Evolutionary conservation across 208 protist genomes (phyloP), one percentile per base, ranked within the genome.

Genomic region (Acanthamoeba rhysodes): DNA sequence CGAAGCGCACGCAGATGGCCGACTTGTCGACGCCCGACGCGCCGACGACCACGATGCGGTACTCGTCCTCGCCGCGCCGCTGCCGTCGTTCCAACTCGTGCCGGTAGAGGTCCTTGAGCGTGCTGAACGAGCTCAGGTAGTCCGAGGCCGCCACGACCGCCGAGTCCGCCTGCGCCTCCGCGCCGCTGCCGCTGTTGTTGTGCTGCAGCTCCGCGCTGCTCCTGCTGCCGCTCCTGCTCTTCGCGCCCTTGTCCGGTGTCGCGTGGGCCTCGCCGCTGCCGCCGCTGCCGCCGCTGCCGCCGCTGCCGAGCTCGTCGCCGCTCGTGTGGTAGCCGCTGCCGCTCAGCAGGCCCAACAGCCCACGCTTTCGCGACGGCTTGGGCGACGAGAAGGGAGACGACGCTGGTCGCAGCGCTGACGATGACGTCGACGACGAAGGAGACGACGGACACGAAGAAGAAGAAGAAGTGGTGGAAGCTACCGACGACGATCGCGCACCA

Each of bases 1-100:
- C 55, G 82, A 90, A 90, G 53, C 82, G 82, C 50, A 90, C 82
- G 50, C 50, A 68, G 50, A 90, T 90, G 82, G 82, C 82, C n/a
- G 82, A 90, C 55, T 90, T 90, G 45, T 66, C 82, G 53, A 90
- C 82, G 27, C 82, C 82, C 18, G 50, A 57, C 22, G 82, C 82
- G 8, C 82, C 82, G 37, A 90, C 82, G 7, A 90, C 82, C 14
- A 90, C 82, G 24, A 90, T 90, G 18, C 82, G 82, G 82, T 90
- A 90, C 82, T 90, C 82, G 82, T 90, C 55, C 53, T 82, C 72
- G 29, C 72, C 72, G 18, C 72, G 29, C 72, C 41, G 22, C 41
- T 82, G 72, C 32, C 72, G 72, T 48, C 72, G 72, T 9, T 82
- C 72, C 45, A 82, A 48, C 72, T 82, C 72, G 41, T 82, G 72